A percentile compares a stretch with the other conserved stretches of the same genome.
These are phyloP conservation scores for Aspergillus jensenii DNA, from an alignment of 2,329 filamentous ascomycete genomes.

Conservation along the genomic window DNA sequence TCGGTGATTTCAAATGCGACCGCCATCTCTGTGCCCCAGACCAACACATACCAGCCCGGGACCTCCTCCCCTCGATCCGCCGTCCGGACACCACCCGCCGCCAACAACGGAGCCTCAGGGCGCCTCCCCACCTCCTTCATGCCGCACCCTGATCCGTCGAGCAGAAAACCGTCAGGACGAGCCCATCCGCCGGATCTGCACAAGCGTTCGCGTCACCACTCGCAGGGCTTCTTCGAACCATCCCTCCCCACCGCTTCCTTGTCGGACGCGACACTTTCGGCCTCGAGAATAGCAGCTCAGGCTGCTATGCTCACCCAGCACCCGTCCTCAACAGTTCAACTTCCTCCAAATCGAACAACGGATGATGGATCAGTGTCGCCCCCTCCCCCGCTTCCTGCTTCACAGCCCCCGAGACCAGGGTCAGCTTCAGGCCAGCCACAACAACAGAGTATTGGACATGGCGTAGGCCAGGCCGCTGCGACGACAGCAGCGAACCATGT, in stretches of 20 bases:
- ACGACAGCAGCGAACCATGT: slow-evolving; percentile 63
- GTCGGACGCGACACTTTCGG: slow-evolving; percentile 50
- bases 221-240: slow-evolving; percentile 68
- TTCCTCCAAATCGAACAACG: slow-evolving; percentile 55
- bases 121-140: slow-evolving; percentile 38
- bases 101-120: slow-evolving; percentile 34
- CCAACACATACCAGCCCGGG: slow-evolving; percentile 25
- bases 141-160: slow-evolving; percentile 37
- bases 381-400: slow-evolving; percentile 28
- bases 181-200: slow-evolving; percentile 37
- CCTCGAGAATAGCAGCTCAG: slow-evolving; percentile 66
- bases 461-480: slow-evolving; percentile 53
- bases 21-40: slow-evolving; percentile 30
- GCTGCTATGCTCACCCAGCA: slow-evolving; percentile 60
- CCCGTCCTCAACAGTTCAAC: slow-evolving; percentile 25
- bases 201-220: slow-evolving; percentile 53
- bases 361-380: slow-evolving; percentile 36
- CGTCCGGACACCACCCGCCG: slow-evolving; percentile 24
- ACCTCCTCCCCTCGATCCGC: slow-evolving; percentile 26
- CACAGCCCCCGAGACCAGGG: slow-evolving; percentile 21
- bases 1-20: slow-evolving; percentile 45
- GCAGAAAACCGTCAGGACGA: slow-evolving; percentile 40
- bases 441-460: slow-evolving; percentile 50
- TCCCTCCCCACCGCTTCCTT: slow-evolving; percentile 57
- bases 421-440: slow-evolving; percentile 36